Evolutionary conservation across 164 flowering plant genomes (phyloP).

Genomic region (Kingdonia uniflora): DNA sequence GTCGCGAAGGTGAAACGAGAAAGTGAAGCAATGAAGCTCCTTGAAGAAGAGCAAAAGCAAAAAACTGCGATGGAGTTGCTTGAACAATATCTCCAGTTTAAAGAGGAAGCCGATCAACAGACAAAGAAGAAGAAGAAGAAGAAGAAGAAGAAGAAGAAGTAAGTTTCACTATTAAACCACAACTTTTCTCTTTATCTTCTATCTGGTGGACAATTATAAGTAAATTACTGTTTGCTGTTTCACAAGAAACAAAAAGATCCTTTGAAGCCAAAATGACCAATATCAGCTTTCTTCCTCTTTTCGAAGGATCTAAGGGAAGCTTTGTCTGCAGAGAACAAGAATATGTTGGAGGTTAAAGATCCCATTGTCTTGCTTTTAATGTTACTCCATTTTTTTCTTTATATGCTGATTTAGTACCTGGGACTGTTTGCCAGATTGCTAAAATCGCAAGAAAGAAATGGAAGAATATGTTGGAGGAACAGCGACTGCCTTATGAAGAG

Average conservation of each 20-base stretch:
- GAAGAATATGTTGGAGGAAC: constrained; percentile 67
- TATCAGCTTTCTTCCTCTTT: constrained; percentile 69
- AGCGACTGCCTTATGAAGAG: constrained; percentile 62
- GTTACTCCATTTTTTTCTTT: no score
- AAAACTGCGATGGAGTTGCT: constrained; percentile 89
- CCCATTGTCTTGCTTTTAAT: no score
- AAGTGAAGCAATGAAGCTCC: constrained; percentile 76
- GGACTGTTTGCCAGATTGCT: constrained; percentile 29
- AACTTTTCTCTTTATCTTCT: not conserved
- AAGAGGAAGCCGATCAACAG: constrained; percentile 52
- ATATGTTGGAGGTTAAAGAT: constrained; percentile 49
- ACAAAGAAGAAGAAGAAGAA: no score
- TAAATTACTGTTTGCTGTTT: not conserved
- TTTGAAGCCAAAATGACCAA: constrained; percentile 68
- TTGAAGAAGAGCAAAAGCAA: constrained; percentile 87
- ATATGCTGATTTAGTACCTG: not conserved
- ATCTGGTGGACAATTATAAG: not conserved
- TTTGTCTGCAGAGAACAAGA: constrained; percentile 47
- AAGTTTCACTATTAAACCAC: no score
- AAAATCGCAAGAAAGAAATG: constrained; percentile 82
- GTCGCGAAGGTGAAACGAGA: constrained; percentile 80
- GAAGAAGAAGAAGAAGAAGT: constrained; percentile 41
- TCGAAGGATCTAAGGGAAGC: constrained; percentile 55
- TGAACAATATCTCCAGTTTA: constrained; percentile 78
- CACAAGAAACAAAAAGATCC: constrained; percentile 95